phyloP scores from a whole-genome alignment of 208 protist genomes.

The Trichomonas tenax region DNA sequence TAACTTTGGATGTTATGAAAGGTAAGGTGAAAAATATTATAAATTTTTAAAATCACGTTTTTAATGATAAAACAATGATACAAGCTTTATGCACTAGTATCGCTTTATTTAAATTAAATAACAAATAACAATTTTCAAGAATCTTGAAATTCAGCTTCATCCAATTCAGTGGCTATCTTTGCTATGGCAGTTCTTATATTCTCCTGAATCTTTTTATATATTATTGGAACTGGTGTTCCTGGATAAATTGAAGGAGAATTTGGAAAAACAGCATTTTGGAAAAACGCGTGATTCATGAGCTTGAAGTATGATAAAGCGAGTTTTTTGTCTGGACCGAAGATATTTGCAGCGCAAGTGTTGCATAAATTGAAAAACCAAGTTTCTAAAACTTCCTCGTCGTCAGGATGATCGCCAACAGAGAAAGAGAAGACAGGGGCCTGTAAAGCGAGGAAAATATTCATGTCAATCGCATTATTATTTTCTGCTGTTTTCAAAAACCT shows the following conservation, averaged over 20 bases:
- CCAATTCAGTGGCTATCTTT: not conserved
- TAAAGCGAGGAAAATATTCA: not conserved
- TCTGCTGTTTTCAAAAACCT: not conserved
- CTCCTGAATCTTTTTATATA: not conserved
- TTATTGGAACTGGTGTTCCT: not conserved
- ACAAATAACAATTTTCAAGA: too few relatives aligned
- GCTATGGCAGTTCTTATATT: not conserved
- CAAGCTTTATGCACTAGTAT: too few relatives aligned
- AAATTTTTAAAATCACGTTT: too few relatives aligned
- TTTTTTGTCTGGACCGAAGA: not conserved
- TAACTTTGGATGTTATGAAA: too few relatives aligned
- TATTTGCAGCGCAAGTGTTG: not conserved
- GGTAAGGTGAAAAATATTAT: too few relatives aligned
- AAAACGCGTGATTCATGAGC: slow-evolving; percentile 9
- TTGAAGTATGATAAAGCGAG: not conserved
- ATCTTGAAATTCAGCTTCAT: not conserved
- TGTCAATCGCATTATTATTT: not conserved
- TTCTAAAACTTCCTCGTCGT: not conserved
- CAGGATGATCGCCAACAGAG: not conserved
- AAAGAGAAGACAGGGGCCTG: not conserved
- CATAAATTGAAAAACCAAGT: not conserved
- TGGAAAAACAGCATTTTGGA: not conserved
- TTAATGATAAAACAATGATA: too few relatives aligned
- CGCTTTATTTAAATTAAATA: too few relatives aligned
- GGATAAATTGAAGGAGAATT: not conserved